Conservation (phyloP, 2,329 filamentous ascomycete genomes). For the Talaromyces amestolkiae region DNA sequence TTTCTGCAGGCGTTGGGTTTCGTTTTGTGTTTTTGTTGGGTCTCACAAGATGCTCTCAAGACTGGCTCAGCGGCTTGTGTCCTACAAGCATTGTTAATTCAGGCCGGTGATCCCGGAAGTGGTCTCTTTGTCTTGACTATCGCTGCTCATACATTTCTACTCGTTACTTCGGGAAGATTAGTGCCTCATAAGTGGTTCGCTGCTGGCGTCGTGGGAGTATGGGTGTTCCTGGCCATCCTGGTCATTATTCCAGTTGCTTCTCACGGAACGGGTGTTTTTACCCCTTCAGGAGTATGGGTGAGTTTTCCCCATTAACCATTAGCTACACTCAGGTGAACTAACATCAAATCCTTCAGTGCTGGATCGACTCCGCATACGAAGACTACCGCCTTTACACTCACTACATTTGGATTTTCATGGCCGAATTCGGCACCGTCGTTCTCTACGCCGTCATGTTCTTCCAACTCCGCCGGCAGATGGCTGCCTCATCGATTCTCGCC, state of each 20-base stretch:
- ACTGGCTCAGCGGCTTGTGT: slow-evolving; percentile 48
- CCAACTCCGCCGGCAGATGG: slow-evolving; percentile 47
- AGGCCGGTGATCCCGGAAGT: slow-evolving; percentile 53
- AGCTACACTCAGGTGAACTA: neutral
- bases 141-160: slow-evolving; percentile 53
- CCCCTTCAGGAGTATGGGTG: slow-evolving; percentile 53
- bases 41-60: slow-evolving; percentile 44
- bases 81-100: slow-evolving; percentile 52
- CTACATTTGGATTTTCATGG: slow-evolving; percentile 55
- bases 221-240: slow-evolving; percentile 47
- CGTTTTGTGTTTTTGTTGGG: slow-evolving; percentile 47
- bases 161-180: slow-evolving; percentile 49
- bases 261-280: slow-evolving; percentile 45
- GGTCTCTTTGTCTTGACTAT: slow-evolving; percentile 56
- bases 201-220: slow-evolving; percentile 43
- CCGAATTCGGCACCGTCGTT: slow-evolving; percentile 52
- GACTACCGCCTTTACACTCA: slow-evolving; percentile 50
- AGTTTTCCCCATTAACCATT: slow-evolving; percentile 24
- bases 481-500: slow-evolving; percentile 34
- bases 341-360: slow-evolving; percentile 42
- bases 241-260: slow-evolving; percentile 48
- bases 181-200: slow-evolving; percentile 48
- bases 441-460: slow-evolving; percentile 52
- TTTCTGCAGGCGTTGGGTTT: slow-evolving; percentile 51
- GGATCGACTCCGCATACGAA: slow-evolving; percentile 47